Evolutionary conservation across 2,329 filamentous ascomycete species (phyloP).

Genomic region (Aspergillus transmontanensis): DNA sequence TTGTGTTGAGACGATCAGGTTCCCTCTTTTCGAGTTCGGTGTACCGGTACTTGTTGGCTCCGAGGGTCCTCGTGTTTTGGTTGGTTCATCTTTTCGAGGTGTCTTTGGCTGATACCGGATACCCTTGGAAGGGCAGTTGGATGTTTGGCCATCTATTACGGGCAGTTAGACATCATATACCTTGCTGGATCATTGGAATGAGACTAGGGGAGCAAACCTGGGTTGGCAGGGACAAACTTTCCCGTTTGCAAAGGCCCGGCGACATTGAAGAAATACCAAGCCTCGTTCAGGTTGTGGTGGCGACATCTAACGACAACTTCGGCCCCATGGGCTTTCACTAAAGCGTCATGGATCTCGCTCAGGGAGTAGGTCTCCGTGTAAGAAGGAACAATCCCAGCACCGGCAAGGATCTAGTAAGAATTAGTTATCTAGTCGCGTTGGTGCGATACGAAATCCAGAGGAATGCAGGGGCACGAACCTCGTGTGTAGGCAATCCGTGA

Average conservation of each 20-base stretch:
- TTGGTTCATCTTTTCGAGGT: constrained; percentile 38
- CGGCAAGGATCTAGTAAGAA: constrained; percentile 53
- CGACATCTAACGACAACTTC: constrained; percentile 62
- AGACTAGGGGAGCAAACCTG: constrained; percentile 30
- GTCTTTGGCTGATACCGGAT: constrained; percentile 68
- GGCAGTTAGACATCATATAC: neutral
- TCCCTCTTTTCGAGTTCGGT: constrained; percentile 62
- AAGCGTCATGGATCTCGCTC: constrained; percentile 60
- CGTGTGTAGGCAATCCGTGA: constrained; percentile 66
- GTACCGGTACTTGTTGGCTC: constrained; percentile 34
- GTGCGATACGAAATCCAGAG: neutral
- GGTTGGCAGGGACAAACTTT: constrained; percentile 35
- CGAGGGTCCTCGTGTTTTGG: constrained; percentile 36
- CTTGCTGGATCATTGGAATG: neutral
- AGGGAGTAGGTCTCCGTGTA: constrained; percentile 60
- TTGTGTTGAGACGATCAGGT: constrained; percentile 55
- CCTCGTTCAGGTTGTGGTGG: constrained; percentile 51
- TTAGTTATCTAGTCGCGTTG: constrained; percentile 2
- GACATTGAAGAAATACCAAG: constrained; percentile 67
- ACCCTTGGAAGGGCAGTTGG: constrained; percentile 63
- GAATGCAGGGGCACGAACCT: constrained; percentile 39
- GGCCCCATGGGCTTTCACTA: constrained; percentile 56
- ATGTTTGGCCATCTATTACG: constrained; percentile 55
- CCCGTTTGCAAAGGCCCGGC: constrained; percentile 47
- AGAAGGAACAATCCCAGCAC: constrained; percentile 62